Conservation (phyloP, 768 basidiomycete genomes). For the Podaxis sp. region DNA sequence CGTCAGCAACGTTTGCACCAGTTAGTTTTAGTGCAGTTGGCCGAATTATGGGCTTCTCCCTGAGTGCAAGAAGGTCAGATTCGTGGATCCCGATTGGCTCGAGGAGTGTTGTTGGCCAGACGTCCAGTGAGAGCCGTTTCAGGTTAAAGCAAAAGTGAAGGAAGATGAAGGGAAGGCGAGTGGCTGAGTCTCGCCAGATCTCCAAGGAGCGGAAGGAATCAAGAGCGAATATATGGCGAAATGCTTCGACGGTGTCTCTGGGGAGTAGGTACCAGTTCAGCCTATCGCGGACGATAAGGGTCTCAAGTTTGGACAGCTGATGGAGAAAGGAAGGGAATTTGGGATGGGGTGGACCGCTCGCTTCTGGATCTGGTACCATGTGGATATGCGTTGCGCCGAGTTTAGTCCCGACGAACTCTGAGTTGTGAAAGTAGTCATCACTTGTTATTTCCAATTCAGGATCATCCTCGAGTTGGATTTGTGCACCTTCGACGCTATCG, state of each 20-base stretch:
- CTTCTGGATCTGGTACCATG: slow-evolving; percentile 1
- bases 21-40: slow-evolving; percentile 2
- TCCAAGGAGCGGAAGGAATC: neutral
- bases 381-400: slow-evolving; percentile 1
- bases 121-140: neutral
- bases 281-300: neutral
- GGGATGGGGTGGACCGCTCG: neutral
- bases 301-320: neutral
- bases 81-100: neutral
- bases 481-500: neutral
- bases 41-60: neutral
- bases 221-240: neutral
- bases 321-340: slow-evolving; percentile 8
- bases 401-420: neutral
- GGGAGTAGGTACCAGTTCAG: neutral
- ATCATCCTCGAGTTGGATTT: neutral
- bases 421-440: neutral
- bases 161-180: slow-evolving; percentile 2
- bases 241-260: neutral
- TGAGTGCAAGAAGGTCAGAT: neutral
- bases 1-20: neutral
- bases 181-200: neutral
- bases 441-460: neutral
- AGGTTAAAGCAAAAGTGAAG: neutral
- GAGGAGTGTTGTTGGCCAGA: slow-evolving; percentile 2